Evolutionary conservation across 2,329 filamentous ascomycete species (phyloP), one percentile per base, ranked within the genome.

Genomic region (Zymoseptoria pseudotritici): DNA sequence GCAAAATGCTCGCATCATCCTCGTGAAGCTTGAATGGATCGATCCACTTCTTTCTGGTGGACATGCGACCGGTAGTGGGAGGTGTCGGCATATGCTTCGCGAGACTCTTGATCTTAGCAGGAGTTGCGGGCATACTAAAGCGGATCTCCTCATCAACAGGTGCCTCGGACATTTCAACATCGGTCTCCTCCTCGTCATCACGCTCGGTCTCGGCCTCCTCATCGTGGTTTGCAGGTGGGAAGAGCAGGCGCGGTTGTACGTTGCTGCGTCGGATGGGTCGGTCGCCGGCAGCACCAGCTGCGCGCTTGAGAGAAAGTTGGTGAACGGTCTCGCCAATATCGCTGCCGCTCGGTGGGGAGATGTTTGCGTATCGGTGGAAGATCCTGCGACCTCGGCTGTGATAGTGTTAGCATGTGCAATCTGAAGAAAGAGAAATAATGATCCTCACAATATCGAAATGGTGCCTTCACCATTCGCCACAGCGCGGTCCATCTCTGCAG

Each of bases 361-460:
- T 68, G 22, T 71, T 72, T 52, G 75, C 74, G 66, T 87, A 90
- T 70, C 86, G 88, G 73, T 86, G 85, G 77, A 90, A 91, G 59
- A 90, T 79, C 71, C 85, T 90, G 79, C 88, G 90, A 72, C 90
- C 90, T 68, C 90, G 90, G 79, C 88, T 91, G 62, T 55, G 49
- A 24, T 54, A 24, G 31, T 63, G 73, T 72, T 56, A 63, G 57
- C 73, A 69, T 58, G 54, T 31, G 53, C 31, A 53, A 49, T 57
- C 17, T 50, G 11, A 21, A 29, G 9, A 58, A 59, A 55, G 61
- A 46, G 24, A n/a, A 51, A 29, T 22, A 52, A 26, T 65, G 86
- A 13, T 36, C 31, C 88, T 82, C 81, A 91, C 88, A 93, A 93
- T 11, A 86, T 82, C 68, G 86, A 90, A 62, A 91, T 78, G 70